phyloP scores from a whole-genome alignment of 2,329 filamentous ascomycete species.

The Aspergillus spinulosporus region DNA sequence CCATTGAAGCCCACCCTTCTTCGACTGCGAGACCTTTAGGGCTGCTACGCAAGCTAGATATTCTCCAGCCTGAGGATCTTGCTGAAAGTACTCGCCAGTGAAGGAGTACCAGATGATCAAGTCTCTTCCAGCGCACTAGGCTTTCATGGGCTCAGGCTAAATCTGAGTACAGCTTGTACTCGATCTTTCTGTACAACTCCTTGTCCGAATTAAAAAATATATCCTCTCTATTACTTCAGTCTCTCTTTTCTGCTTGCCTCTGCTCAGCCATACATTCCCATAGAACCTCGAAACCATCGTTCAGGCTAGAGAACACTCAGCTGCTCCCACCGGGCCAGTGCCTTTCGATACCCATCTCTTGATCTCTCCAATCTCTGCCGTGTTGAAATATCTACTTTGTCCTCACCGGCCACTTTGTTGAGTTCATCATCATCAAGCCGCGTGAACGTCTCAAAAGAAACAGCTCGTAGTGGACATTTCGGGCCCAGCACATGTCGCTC shows the following conservation, averaged over 20 bases:
- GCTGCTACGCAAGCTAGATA: background rate
- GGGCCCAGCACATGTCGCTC: constrained; percentile 15
- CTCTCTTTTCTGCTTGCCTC: no score
- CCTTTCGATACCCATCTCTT: constrained; percentile 14
- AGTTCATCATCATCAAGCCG: constrained; percentile 16
- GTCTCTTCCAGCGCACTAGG: no score
- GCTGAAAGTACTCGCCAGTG: background rate
- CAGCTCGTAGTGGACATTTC: constrained; percentile 14
- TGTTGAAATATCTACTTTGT: constrained; percentile 13
- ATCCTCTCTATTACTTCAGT: no score
- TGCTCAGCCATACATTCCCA: no score
- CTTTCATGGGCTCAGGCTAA: no score
- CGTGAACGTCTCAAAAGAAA: constrained; percentile 10
- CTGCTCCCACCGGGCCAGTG: constrained; percentile 6
- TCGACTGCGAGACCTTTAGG: background rate
- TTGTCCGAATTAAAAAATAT: no score
- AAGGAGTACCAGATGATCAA: background rate
- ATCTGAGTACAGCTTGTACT: no score
- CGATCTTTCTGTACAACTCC: no score
- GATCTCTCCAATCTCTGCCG: constrained; percentile 12
- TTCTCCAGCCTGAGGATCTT: background rate
- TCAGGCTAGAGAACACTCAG: background rate
- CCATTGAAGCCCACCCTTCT: background rate
- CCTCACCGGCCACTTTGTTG: constrained; percentile 20
- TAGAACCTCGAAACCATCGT: background rate